phyloP scores from a whole-genome alignment of 495 filamentous ascomycete genomes.

The Tirmania nivea region DNA sequence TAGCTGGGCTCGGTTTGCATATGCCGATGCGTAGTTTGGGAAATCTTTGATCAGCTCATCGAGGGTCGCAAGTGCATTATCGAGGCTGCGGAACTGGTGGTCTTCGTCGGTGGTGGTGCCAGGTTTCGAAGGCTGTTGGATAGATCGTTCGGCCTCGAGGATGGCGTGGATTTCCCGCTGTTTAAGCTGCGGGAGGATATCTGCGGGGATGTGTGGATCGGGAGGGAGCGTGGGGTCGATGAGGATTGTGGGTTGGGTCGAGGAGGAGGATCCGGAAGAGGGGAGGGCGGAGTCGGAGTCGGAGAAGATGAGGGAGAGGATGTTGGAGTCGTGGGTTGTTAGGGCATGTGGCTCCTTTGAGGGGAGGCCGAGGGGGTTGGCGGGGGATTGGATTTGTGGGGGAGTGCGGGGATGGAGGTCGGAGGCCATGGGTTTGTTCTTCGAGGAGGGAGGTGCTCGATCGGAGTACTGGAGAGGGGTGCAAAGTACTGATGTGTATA shows the following conservation, averaged over 20 bases:
- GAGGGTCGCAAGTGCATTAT: slow-evolving; percentile 19
- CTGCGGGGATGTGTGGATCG: slow-evolving; percentile 29
- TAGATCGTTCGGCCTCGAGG: slow-evolving; percentile 11
- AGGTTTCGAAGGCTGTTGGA: not conserved
- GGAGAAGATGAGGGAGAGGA: slow-evolving; percentile 50
- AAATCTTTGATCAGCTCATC: slow-evolving; percentile 32
- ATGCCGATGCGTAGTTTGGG: slow-evolving; percentile 49
- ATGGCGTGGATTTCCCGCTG: slow-evolving; percentile 28
- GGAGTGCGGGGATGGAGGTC: too few relatives aligned
- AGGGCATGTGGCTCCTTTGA: slow-evolving; percentile 19
- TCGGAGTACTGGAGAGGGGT: too few relatives aligned
- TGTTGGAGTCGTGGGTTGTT: slow-evolving; percentile 43
- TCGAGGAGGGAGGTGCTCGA: too few relatives aligned
- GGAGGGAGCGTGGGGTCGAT: slow-evolving; percentile 31
- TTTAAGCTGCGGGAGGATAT: slow-evolving; percentile 29
- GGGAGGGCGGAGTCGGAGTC: slow-evolving; percentile 43
- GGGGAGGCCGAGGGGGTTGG: too few relatives aligned
- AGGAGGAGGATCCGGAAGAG: slow-evolving; percentile 13
- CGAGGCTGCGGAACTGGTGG: not conserved
- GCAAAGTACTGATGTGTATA: too few relatives aligned
- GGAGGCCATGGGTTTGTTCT: too few relatives aligned
- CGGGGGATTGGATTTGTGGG: too few relatives aligned
- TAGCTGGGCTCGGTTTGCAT: slow-evolving; percentile 59
- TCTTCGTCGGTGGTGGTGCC: not conserved
- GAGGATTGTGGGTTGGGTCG: slow-evolving; percentile 23